phyloP scores from a whole-genome alignment of 2,329 filamentous ascomycete genomes.

The Colletotrichum plurivorum region DNA sequence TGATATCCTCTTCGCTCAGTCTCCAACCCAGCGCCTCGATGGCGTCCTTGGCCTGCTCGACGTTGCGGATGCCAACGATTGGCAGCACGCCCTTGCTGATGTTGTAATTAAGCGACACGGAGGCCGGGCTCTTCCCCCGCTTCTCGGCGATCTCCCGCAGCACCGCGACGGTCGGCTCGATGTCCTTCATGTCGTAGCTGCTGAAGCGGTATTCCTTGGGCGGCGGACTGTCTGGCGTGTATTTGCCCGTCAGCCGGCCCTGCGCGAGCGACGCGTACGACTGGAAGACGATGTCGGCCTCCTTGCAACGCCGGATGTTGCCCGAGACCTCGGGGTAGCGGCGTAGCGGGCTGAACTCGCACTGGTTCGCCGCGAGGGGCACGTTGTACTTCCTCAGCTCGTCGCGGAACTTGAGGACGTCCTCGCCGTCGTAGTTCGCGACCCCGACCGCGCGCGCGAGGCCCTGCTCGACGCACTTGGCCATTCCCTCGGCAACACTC shows the following conservation, averaged over 20 bases:
- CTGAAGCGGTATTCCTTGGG: conserved; percentile 1
- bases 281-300: neutral
- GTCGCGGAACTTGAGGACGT: neutral
- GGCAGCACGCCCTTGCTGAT: neutral
- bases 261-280: conserved; percentile 8
- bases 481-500: neutral
- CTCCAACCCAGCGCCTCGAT: conserved; percentile 1
- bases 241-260: neutral
- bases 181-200: conserved; percentile 8
- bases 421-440: neutral
- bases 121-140: neutral
- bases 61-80: neutral
- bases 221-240: neutral
- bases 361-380: conserved; percentile 9
- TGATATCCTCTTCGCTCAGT: neutral
- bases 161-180: neutral
- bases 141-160: neutral
- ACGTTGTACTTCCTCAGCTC: conserved; percentile 7
- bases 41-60: neutral
- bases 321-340: neutral
- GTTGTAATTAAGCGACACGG: conserved; percentile 10
- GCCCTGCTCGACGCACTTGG: conserved; percentile 7
- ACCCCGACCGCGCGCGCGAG: neutral
- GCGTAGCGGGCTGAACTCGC: neutral
- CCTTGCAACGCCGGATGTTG: neutral